Conservation (phyloP, 225 moss, liverwort and hornwort genomes). For the Sphagnum contortum region DNA sequence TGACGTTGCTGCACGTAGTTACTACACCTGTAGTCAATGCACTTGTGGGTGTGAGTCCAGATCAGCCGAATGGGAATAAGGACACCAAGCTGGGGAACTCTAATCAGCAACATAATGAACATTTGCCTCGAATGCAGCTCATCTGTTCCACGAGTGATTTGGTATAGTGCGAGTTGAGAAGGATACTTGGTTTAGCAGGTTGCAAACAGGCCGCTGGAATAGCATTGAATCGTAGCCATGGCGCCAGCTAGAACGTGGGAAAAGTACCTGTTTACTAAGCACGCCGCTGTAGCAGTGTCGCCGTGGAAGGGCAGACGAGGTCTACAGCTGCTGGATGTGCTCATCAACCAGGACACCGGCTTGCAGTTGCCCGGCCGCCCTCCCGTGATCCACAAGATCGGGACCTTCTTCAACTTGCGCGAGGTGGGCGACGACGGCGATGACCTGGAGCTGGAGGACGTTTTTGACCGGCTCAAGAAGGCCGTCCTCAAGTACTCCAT, state of each 20-base stretch:
- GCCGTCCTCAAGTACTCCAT: not conserved
- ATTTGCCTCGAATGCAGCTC: too few species aligned
- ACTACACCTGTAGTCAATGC: too few species aligned
- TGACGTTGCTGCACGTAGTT: too few species aligned
- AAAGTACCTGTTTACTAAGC: not conserved
- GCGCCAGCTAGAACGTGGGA: not conserved
- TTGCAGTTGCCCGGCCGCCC: not conserved
- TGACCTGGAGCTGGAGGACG: not conserved
- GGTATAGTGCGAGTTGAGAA: too few species aligned
- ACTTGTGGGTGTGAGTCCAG: too few species aligned
- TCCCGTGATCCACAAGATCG: not conserved
- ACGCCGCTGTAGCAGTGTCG: not conserved
- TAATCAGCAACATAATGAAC: too few species aligned
- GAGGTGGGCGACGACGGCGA: not conserved
- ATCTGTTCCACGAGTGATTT: too few species aligned
- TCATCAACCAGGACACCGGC: not conserved
- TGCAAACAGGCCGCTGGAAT: too few species aligned
- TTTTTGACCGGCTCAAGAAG: not conserved
- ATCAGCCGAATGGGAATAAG: too few species aligned
- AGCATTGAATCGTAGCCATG: not conserved
- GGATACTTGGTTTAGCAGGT: too few species aligned
- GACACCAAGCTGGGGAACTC: too few species aligned
- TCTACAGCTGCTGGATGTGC: not conserved
- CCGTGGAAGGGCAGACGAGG: not conserved
- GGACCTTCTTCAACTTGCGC: not conserved